Evolutionary conservation across 805 yeast genomes (phyloP).

Genomic region (Cyberlindnera veronae): DNA sequence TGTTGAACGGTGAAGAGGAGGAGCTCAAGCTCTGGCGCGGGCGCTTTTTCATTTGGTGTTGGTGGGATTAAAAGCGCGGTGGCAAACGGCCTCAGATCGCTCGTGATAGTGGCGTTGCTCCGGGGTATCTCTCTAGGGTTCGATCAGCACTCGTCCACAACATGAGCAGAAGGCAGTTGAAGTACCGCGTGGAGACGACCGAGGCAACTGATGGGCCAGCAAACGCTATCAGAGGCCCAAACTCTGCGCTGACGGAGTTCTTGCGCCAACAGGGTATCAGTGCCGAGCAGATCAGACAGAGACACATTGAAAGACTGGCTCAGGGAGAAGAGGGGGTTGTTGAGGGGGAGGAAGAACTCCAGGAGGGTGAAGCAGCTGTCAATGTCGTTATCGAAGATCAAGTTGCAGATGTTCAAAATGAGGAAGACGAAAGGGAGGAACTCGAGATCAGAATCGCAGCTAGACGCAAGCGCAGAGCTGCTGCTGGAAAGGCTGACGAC

Average conservation of each 20-base stretch:
- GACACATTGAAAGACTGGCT: slow-evolving; percentile 34
- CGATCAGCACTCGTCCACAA: background rate
- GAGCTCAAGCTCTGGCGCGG: background rate
- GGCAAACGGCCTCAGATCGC: no score
- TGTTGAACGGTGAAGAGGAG: background rate
- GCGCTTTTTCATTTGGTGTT: background rate
- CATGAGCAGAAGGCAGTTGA: slow-evolving; percentile 29
- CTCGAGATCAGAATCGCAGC: slow-evolving; percentile 37
- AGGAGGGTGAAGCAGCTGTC: slow-evolving; percentile 17
- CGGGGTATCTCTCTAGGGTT: background rate
- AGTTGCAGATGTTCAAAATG: slow-evolving; percentile 27
- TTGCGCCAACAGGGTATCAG: slow-evolving; percentile 84
- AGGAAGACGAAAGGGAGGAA: slow-evolving; percentile 29
- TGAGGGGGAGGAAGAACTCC: slow-evolving; percentile 13
- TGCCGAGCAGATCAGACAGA: slow-evolving; percentile 67
- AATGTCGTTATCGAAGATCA: slow-evolving; percentile 30
- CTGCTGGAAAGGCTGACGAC: slow-evolving; percentile 30
- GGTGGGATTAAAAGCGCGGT: slow-evolving; percentile 6
- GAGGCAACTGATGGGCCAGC: slow-evolving; percentile 19
- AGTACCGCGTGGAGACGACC: slow-evolving; percentile 21
- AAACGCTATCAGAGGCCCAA: slow-evolving; percentile 48
- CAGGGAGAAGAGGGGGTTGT: slow-evolving; percentile 33
- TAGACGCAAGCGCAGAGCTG: slow-evolving; percentile 40
- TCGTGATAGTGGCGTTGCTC: background rate
- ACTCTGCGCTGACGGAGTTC: slow-evolving; percentile 88